phyloP scores from a whole-genome alignment of 2,329 filamentous ascomycete species.

The Claviceps sorghi region DNA sequence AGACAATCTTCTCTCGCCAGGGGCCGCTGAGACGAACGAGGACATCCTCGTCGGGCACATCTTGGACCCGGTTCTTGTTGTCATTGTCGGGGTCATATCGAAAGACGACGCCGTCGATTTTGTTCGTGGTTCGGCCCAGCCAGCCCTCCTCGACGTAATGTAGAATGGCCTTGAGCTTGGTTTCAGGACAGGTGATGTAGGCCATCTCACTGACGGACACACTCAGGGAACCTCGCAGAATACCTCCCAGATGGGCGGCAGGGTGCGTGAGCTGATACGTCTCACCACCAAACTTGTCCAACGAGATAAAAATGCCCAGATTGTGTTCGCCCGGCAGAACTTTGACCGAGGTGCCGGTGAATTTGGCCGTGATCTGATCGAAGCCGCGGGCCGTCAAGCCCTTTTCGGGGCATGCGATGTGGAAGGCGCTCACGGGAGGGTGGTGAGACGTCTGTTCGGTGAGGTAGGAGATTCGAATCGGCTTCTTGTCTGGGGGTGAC shows the following conservation, averaged over 20 bases:
- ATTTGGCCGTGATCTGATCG: slow-evolving; percentile 94
- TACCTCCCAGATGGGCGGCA: slow-evolving; percentile 76
- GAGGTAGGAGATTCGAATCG: slow-evolving; percentile 77
- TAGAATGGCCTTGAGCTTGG: slow-evolving; percentile 78
- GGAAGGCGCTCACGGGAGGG: slow-evolving; percentile 92
- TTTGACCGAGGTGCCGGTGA: slow-evolving; percentile 87
- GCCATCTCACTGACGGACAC: slow-evolving; percentile 83
- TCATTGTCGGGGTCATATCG: slow-evolving; percentile 80
- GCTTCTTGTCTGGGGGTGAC: slow-evolving; percentile 27
- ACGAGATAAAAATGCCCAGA: slow-evolving; percentile 82
- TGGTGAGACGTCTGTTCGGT: slow-evolving; percentile 98
- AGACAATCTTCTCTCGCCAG: slow-evolving; percentile 62
- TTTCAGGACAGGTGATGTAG: slow-evolving; percentile 80
- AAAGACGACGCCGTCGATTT: slow-evolving; percentile 82
- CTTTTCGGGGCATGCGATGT: slow-evolving; percentile 80
- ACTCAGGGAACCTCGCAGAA: slow-evolving; percentile 74
- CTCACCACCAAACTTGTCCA: slow-evolving; percentile 68
- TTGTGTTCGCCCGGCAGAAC: slow-evolving; percentile 89
- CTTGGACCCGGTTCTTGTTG: slow-evolving; percentile 61
- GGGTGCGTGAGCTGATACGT: slow-evolving; percentile 93
- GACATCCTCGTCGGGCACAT: slow-evolving; percentile 74
- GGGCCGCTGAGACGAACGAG: slow-evolving; percentile 69
- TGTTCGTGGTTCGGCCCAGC: slow-evolving; percentile 83
- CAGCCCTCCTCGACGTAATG: slow-evolving; percentile 92
- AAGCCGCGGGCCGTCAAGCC: slow-evolving; percentile 80